These are phyloP conservation scores for Neocatenulostroma microsporum DNA, from an alignment of 2,329 filamentous ascomycete species.

Conservation along the genomic window DNA sequence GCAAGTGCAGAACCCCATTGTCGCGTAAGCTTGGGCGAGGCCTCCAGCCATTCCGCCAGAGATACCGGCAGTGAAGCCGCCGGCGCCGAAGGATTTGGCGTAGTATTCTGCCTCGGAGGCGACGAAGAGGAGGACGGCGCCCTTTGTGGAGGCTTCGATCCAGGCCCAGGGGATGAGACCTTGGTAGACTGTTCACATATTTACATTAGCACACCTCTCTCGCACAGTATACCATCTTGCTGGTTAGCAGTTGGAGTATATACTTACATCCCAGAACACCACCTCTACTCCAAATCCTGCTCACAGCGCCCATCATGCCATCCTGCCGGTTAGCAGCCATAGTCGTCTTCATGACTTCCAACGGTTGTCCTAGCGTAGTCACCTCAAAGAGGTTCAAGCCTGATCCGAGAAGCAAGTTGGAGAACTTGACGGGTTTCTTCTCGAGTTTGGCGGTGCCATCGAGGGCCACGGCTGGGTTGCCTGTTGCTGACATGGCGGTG, in stretches of 20 bases:
- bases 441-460: slow-evolving; percentile 55
- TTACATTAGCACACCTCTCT: slow-evolving; percentile 37
- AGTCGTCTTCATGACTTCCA: slow-evolving; percentile 99
- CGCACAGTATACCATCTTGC: slow-evolving; percentile 61
- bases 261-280: slow-evolving; percentile 84
- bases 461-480: slow-evolving; percentile 39
- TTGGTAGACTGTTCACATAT: slow-evolving; percentile 71
- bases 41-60: slow-evolving; percentile 84
- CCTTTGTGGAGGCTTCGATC: slow-evolving; percentile 99
- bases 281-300: slow-evolving; percentile 87
- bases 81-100: slow-evolving; percentile 68
- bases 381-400: slow-evolving; percentile 94
- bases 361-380: slow-evolving; percentile 66
- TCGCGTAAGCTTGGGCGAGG: slow-evolving; percentile 96
- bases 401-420: slow-evolving; percentile 89
- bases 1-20: slow-evolving; percentile 99
- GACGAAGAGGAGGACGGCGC: slow-evolving; percentile 97
- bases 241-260: too few species aligned
- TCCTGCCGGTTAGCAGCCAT: slow-evolving; percentile 96
- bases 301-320: slow-evolving; percentile 71
- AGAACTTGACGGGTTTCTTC: slow-evolving; percentile 99
- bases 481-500: slow-evolving; percentile 30
- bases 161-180: slow-evolving; percentile 99
- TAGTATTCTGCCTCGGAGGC: slow-evolving; percentile 97
- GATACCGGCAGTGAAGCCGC: slow-evolving; percentile 84